Conservation (phyloP, 1,284 basidiomycete species). For the Apiotrichum domesticum region DNA sequence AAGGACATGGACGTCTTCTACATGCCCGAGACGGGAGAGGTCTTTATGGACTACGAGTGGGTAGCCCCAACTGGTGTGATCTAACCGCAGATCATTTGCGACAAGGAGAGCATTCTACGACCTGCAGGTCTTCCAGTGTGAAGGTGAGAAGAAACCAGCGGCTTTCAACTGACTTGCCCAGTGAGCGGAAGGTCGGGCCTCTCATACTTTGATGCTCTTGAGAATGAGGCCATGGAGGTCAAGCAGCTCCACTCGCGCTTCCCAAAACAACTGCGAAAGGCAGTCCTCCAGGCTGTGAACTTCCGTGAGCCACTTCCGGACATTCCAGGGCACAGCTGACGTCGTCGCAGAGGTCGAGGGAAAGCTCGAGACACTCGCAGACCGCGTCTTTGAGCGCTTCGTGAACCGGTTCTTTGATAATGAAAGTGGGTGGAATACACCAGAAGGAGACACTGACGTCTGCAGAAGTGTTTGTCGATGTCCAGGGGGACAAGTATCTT, state of each 20-base stretch:
- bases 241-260: conserved; percentile 82
- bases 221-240: conserved; percentile 84
- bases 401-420: conserved; percentile 87
- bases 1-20: conserved; percentile 66
- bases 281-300: conserved; percentile 85
- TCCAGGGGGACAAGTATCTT: conserved; percentile 70
- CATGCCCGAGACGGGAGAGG: conserved; percentile 85
- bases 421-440: conserved; percentile 61
- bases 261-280: conserved; percentile 83
- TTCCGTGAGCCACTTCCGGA: conserved; percentile 63
- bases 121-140: conserved; percentile 55
- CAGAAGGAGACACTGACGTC: background rate
- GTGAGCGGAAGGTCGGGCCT: conserved; percentile 88
- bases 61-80: conserved; percentile 38
- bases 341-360: conserved; percentile 75
- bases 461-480: conserved; percentile 72
- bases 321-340: conserved; percentile 3
- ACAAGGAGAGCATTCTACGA: conserved; percentile 89
- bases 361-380: conserved; percentile 86
- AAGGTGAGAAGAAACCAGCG: conserved; percentile 25
- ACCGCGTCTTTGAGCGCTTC: conserved; percentile 89
- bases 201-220: conserved; percentile 87
- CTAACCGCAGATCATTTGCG: conserved; percentile 64
- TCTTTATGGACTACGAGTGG: conserved; percentile 90
- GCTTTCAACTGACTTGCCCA: conserved; percentile 15